phyloP scores from a whole-genome alignment of 306 rosid species.

The Hippophae tibetana region DNA sequence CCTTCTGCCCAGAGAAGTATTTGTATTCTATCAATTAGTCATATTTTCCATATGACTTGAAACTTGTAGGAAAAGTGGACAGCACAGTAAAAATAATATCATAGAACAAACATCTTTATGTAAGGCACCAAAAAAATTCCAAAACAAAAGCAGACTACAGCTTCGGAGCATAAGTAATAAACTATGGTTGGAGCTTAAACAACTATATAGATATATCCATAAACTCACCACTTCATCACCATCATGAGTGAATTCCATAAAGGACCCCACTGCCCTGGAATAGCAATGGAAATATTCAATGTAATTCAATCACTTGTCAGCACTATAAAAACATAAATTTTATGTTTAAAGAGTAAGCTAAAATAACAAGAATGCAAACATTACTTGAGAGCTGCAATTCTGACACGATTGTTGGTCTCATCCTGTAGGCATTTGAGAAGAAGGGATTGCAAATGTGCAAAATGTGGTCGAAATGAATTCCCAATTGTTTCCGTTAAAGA shows the following conservation, averaged over 20 bases:
- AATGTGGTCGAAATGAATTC: constrained; percentile 72
- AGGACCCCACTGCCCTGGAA: constrained; percentile 94
- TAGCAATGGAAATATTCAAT: constrained; percentile 14
- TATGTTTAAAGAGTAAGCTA: background rate
- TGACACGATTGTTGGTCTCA: constrained; percentile 86
- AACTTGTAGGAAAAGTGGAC: too few relatives aligned
- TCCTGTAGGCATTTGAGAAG: constrained; percentile 92
- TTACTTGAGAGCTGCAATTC: constrained; percentile 96
- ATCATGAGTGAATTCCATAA: constrained; percentile 87
- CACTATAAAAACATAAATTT: background rate
- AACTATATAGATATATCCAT: background rate
- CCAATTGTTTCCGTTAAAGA: constrained; percentile 97
- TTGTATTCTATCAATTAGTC: too few relatives aligned
- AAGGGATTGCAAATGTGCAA: constrained; percentile 80
- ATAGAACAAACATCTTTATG: too few relatives aligned
- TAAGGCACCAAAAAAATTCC: too few relatives aligned
- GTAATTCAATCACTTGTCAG: constrained; percentile 5
- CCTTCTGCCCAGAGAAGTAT: background rate
- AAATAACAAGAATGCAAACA: constrained; percentile 1
- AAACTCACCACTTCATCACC: constrained; percentile 85
- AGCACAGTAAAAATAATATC: too few relatives aligned
- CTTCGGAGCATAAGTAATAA: background rate
- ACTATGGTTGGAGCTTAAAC: background rate
- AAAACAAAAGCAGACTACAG: background rate
- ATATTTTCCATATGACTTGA: too few relatives aligned